These are phyloP conservation scores for Dothidotthia symphoricarpi DNA, from an alignment of 2,329 filamentous ascomycete genomes.

Conservation along the genomic window DNA sequence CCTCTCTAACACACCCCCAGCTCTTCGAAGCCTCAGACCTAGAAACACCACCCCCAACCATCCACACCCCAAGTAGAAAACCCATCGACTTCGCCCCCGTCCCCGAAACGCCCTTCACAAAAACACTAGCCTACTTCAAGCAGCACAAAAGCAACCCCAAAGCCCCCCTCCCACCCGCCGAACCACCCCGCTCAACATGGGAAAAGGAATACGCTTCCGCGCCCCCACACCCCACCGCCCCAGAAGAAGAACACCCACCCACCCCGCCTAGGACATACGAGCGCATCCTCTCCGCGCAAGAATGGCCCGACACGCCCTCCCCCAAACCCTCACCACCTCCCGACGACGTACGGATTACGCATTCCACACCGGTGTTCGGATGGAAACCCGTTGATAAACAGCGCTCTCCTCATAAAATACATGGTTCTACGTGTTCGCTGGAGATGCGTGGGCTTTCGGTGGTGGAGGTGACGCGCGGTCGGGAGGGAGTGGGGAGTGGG, in stretches of 20 bases:
- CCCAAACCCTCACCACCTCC: no score
- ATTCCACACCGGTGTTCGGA: no score
- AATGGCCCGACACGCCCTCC: no score
- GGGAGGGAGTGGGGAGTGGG: neutral
- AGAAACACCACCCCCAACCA: neutral
- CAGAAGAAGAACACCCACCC: neutral
- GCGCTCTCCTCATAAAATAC: no score
- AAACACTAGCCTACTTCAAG: slow-evolving; percentile 20
- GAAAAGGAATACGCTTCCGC: neutral
- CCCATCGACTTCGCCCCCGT: slow-evolving; percentile 9
- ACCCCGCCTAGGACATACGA: no score
- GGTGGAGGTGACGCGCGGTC: slow-evolving; percentile 10
- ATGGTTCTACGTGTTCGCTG: no score
- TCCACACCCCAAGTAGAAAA: slow-evolving; percentile 1
- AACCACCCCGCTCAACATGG: neutral
- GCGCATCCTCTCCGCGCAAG: no score
- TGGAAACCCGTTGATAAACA: no score
- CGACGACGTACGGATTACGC: no score
- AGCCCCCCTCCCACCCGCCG: neutral
- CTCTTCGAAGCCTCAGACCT: no score
- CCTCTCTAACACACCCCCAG: no score
- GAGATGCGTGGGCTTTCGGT: slow-evolving; percentile 19
- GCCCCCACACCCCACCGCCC: neutral
- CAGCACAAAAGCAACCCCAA: slow-evolving; percentile 15
- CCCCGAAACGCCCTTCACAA: slow-evolving; percentile 17